phyloP scores from a whole-genome alignment of 306 rosid species.

The Vicia villosa region DNA sequence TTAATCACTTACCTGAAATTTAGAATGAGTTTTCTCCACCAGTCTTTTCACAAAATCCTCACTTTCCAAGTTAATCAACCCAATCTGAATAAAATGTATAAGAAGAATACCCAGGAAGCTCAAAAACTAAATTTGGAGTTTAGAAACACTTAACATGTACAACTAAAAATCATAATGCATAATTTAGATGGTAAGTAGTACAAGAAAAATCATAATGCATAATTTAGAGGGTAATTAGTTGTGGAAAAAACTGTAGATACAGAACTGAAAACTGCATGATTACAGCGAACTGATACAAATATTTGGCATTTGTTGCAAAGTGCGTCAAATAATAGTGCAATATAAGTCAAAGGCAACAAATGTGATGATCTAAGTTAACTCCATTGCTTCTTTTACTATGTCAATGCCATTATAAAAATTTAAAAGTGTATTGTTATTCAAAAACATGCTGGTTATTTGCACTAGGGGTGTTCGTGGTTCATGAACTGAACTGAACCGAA shows the following conservation, averaged over 20 bases:
- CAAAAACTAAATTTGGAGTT: conserved; percentile 22
- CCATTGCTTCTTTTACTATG: conserved; percentile 17
- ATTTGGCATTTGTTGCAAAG: conserved; percentile 17
- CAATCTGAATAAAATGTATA: conserved; percentile 59
- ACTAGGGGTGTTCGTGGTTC: no score
- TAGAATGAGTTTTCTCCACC: conserved; percentile 62
- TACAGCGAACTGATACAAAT: conserved; percentile 9
- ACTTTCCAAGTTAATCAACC: conserved; percentile 81
- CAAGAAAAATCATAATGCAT: conserved; percentile 14
- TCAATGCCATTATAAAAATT: conserved; percentile 1
- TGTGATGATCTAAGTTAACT: conserved; percentile 1
- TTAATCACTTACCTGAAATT: conserved; percentile 73
- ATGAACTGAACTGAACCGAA: no score
- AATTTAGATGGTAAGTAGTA: conserved; percentile 21
- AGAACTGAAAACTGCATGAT: conserved; percentile 24
- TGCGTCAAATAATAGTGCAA: conserved; percentile 2
- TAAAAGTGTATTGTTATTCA: conserved; percentile 1
- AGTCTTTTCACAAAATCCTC: conserved; percentile 73
- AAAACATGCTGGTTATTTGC: conserved; percentile 19
- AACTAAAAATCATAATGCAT: conserved; percentile 15
- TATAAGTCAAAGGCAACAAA: neutral
- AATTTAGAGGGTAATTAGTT: conserved; percentile 25
- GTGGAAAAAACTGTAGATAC: neutral
- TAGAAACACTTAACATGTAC: neutral
- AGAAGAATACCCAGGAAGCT: conserved; percentile 13